Percentiles rank a stretch among this genome's conserved stretches.
phyloP scores from a whole-genome alignment of 768 basidiomycete species.

The Mycena capillaripes region DNA sequence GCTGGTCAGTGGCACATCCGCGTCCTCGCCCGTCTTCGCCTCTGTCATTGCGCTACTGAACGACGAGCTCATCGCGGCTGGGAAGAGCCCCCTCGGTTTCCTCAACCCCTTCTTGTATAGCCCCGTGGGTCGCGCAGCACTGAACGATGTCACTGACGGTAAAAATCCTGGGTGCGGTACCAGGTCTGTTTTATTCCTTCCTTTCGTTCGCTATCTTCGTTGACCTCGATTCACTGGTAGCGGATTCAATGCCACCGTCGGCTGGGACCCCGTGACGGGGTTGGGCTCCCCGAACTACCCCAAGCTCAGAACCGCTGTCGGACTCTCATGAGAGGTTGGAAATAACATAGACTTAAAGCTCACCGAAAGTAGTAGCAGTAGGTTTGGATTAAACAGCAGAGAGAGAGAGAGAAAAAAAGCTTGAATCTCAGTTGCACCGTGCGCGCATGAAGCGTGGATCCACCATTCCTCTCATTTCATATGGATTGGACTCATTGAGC shows the following conservation, averaged over 20 bases:
- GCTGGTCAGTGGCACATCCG: conserved; percentile 57
- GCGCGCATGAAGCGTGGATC: conserved; percentile 3
- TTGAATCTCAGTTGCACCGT: conserved; percentile 7
- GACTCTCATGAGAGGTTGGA: conserved; percentile 32
- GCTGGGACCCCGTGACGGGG: too few relatives aligned
- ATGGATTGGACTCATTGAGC: conserved; percentile 7
- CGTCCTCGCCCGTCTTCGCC: conserved; percentile 58
- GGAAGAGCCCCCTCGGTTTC: conserved; percentile 21
- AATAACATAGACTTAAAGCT: conserved; percentile 13
- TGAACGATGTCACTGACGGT: conserved; percentile 51
- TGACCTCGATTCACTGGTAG: background rate
- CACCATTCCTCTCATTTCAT: conserved; percentile 2
- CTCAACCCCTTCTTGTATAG: conserved; percentile 30
- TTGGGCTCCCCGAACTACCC: conserved; percentile 25
- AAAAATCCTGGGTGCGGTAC: conserved; percentile 32
- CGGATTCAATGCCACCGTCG: conserved; percentile 29
- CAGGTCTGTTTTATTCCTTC: conserved; percentile 2
- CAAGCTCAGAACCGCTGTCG: conserved; percentile 23
- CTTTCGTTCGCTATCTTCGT: background rate
- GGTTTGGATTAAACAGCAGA: conserved; percentile 9
- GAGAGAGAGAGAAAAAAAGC: conserved; percentile 8
- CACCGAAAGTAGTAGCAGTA: conserved; percentile 14
- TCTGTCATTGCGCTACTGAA: conserved; percentile 50
- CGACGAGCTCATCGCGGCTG: conserved; percentile 27
- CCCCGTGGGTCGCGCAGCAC: conserved; percentile 38